Evolutionary conservation across 768 basidiomycete species (phyloP), one percentile per base, ranked within the genome.

Genomic region (Strobilomyces echinocephalus): DNA sequence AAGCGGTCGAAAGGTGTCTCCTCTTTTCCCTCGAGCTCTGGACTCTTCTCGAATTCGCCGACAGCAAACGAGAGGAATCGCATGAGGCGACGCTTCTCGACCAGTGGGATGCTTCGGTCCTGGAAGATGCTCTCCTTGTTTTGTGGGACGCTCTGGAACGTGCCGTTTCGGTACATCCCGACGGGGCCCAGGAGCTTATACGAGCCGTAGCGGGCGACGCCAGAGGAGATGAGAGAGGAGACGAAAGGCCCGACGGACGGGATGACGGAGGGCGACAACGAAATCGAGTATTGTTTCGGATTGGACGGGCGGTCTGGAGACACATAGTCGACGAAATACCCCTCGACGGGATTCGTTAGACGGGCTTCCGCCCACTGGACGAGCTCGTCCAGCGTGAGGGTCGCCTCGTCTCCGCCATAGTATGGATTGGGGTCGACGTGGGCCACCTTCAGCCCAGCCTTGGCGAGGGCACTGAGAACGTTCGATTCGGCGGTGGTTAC

Each of bases 91-190:
- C 95, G 75, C 72, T 97, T 98, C 57, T 95, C 91, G 31, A 94
- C 66, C 11, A 97, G 76, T 8, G 77, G 76, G 8, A 97, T 79
- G 9, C 76, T 77, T 63, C 83, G 84, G 71, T 82, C 85, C 73
- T 88, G 93, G 79, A 98, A 97, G 4, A 98, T 80, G 54, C 91
- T 88, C 68, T 94, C 94, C 68, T 97, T 97, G 72, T 83, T 90
- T 31, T 85, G 85, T 1, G 95, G 95, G 0, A 97, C 95, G 46
- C 70, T 78, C 60, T 80, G 80, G 49, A 82, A 64, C 20, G 65
- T 59, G 49, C 66, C 67, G 2, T 78, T 72, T 46, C 81, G 73
- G 61, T 83, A 85, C 41, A 91, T 72, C 36, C 76, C 81, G 16
- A 88, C 76, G 21, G 79, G 80, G 56, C 87, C 90, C 18, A 98